A percentile compares a stretch with the other conserved stretches of the same genome.
Evolutionary conservation across 768 basidiomycete genomes (phyloP).

Genomic region (Termitomyces sp.): DNA sequence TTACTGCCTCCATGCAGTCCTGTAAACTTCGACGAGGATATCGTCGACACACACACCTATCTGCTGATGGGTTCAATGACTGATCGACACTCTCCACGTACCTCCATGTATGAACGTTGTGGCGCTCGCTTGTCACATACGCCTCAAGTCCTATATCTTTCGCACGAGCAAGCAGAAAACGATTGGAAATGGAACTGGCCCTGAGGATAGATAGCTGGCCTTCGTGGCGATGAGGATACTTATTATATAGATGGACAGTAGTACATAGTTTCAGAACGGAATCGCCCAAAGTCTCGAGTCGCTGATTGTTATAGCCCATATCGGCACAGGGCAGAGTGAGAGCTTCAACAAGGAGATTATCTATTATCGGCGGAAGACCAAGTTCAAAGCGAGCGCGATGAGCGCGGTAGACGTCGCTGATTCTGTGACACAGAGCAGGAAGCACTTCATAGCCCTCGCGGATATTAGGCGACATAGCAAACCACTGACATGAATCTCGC

Average conservation of each 20-base stretch:
- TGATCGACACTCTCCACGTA: conserved; percentile 42
- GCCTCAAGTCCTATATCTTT: conserved; percentile 58
- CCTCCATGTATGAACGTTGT: conserved; percentile 56
- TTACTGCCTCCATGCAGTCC: conserved; percentile 84
- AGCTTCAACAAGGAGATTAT: conserved; percentile 64
- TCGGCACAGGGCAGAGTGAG: conserved; percentile 67
- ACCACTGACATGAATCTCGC: conserved; percentile 47
- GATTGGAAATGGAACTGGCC: conserved; percentile 65
- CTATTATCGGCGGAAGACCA: conserved; percentile 56
- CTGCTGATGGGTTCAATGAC: conserved; percentile 18
- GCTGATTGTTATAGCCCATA: conserved; percentile 75
- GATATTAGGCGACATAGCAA: conserved; percentile 50
- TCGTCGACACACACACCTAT: conserved; percentile 37
- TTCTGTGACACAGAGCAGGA: conserved; percentile 63
- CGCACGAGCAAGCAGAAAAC: conserved; percentile 64
- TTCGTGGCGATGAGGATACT: conserved; percentile 75
- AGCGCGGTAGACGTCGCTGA: conserved; percentile 65
- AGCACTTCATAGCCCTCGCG: conserved; percentile 53
- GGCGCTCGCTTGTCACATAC: conserved; percentile 60
- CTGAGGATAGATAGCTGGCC: conserved; percentile 74
- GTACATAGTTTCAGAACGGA: conserved; percentile 75
- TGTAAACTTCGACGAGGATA: conserved; percentile 73
- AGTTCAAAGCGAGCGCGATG: conserved; percentile 49
- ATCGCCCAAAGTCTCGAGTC: conserved; percentile 86
- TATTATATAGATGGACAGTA: conserved; percentile 75